phyloP scores from a whole-genome alignment of 371 early-diverging fungal species.

The Mucor indicus region DNA sequence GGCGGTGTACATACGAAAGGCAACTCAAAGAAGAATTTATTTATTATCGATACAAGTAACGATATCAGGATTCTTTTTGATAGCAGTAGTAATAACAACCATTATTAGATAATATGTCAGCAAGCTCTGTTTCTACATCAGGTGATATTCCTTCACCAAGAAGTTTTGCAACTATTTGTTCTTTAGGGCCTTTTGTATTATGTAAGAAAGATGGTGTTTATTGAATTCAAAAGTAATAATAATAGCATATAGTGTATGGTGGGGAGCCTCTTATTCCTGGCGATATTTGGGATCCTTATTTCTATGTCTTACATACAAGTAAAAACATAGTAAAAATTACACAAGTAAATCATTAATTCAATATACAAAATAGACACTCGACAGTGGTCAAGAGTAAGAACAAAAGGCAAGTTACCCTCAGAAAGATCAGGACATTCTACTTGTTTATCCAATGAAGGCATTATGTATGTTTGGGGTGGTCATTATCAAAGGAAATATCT shows the following conservation, averaged over 20 bases:
- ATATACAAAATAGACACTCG: conserved; percentile 23
- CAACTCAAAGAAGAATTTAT: conserved; percentile 37
- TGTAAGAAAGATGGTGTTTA: conserved; percentile 11
- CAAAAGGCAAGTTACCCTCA: conserved; percentile 51
- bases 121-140: conserved; percentile 10
- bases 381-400: conserved; percentile 46
- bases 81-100: neutral
- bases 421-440: conserved; percentile 65
- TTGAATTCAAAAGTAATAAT: no score
- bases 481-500: conserved; percentile 54
- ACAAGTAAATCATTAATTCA: neutral
- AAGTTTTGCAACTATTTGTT: conserved; percentile 11
- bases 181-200: conserved; percentile 19
- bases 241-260: conserved; percentile 19
- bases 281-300: conserved; percentile 24
- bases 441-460: conserved; percentile 50
- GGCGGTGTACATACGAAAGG: conserved; percentile 40
- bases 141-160: conserved; percentile 29
- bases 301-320: conserved; percentile 29
- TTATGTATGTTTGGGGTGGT: conserved; percentile 64
- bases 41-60: conserved; percentile 52
- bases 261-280: conserved; percentile 18
- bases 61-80: neutral
- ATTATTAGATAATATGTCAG: conserved; percentile 18
- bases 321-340: neutral